These are phyloP conservation scores for Chytriomyces sp. DNA, from an alignment of 192 early-diverging fungal genomes.

Conservation along the genomic window DNA sequence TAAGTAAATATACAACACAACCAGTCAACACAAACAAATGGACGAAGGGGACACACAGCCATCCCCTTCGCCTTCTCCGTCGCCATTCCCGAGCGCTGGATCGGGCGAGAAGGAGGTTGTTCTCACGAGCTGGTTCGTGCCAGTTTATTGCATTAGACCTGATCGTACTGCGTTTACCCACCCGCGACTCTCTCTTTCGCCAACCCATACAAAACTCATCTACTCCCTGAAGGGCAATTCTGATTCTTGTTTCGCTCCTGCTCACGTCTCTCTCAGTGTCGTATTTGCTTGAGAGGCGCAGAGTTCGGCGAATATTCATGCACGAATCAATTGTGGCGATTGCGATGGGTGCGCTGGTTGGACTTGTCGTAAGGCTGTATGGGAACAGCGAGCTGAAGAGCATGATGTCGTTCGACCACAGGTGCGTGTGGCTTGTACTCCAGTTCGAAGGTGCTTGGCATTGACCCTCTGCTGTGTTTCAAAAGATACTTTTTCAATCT, in stretches of 20 bases:
- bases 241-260: slow-evolving; percentile 84
- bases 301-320: slow-evolving; percentile 76
- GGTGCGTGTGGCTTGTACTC: not conserved
- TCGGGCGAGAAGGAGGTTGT: slow-evolving; percentile 27
- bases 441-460: not conserved
- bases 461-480: slow-evolving; percentile 29
- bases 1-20: too few relatives aligned
- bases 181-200: not conserved
- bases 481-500: slow-evolving; percentile 95
- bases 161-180: not conserved
- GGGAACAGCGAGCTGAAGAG: slow-evolving; percentile 15
- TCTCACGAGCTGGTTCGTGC: slow-evolving; percentile 30
- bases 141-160: not conserved
- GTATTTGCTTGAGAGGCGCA: slow-evolving; percentile 85
- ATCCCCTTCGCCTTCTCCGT: not conserved
- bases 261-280: slow-evolving; percentile 84
- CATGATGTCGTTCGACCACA: slow-evolving; percentile 26
- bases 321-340: slow-evolving; percentile 96
- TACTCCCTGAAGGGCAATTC: slow-evolving; percentile 61
- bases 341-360: slow-evolving; percentile 72
- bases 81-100: not conserved
- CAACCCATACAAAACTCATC: not conserved
- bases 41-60: slow-evolving; percentile 19
- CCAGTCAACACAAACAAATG: slow-evolving; percentile 10
- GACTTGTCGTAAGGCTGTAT: slow-evolving; percentile 41